phyloP scores from a whole-genome alignment of 148 eudicot genomes.

The Camellia japonica region DNA sequence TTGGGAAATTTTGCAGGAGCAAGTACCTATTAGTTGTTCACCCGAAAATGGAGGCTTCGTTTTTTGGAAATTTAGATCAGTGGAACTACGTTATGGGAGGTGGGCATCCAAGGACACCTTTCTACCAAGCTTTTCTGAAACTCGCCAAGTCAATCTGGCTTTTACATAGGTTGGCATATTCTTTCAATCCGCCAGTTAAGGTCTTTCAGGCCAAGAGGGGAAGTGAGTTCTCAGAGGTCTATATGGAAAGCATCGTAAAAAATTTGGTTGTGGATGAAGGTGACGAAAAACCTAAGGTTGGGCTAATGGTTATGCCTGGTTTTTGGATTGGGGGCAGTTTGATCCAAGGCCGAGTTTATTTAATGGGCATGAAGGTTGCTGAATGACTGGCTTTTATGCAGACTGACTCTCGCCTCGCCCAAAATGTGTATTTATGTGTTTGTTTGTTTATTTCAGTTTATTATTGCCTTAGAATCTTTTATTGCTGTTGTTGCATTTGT shows the following conservation, averaged over 20 bases:
- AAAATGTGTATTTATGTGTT: slow-evolving; percentile 23
- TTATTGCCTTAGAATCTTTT: neutral
- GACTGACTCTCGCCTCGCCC: neutral
- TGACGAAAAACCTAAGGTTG: slow-evolving; percentile 69
- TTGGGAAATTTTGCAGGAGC: slow-evolving; percentile 81
- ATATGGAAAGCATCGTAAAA: slow-evolving; percentile 82
- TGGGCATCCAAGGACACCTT: slow-evolving; percentile 94
- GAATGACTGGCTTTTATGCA: slow-evolving; percentile 40
- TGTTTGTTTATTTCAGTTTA: neutral
- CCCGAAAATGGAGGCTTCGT: slow-evolving; percentile 92
- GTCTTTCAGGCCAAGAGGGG: slow-evolving; percentile 78
- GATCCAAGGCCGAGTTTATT: slow-evolving; percentile 74
- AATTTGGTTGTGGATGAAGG: slow-evolving; percentile 46
- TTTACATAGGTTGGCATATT: slow-evolving; percentile 76
- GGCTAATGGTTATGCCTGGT: slow-evolving; percentile 96
- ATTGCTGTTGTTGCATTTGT: slow-evolving; percentile 22
- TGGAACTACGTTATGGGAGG: slow-evolving; percentile 78
- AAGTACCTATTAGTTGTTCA: slow-evolving; percentile 72
- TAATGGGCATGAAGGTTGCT: slow-evolving; percentile 59
- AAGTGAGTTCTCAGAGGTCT: slow-evolving; percentile 77
- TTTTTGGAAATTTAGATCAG: slow-evolving; percentile 92
- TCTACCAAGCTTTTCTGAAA: slow-evolving; percentile 91
- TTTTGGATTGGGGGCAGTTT: slow-evolving; percentile 82
- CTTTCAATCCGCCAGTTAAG: slow-evolving; percentile 81
- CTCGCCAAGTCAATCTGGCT: slow-evolving; percentile 91